phyloP scores from a whole-genome alignment of 2,329 filamentous ascomycete genomes.

The Aurifilum marmelostoma region DNA sequence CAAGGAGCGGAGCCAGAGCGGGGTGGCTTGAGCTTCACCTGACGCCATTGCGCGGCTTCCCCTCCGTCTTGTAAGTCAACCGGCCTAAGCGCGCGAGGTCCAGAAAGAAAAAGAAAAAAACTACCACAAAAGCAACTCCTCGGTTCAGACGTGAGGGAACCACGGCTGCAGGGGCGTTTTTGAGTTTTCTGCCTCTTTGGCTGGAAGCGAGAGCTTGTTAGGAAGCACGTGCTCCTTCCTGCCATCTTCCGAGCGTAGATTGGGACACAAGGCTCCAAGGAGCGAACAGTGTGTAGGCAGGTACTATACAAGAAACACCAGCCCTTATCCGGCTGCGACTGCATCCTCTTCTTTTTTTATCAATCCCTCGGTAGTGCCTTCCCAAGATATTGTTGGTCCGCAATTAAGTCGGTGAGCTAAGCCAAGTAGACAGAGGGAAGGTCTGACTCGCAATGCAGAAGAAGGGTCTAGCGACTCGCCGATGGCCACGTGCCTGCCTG shows the following conservation, averaged over 20 bases:
- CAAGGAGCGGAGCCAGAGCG: background rate
- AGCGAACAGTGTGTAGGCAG: background rate
- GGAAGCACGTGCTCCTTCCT: background rate
- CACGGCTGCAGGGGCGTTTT: background rate
- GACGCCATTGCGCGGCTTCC: background rate
- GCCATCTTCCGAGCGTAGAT: background rate
- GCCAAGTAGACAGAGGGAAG: background rate
- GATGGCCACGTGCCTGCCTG: background rate
- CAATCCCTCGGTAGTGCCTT: background rate
- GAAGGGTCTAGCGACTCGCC: background rate
- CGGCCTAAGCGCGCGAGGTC: background rate
- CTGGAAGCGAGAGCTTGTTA: background rate
- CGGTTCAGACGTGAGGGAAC: background rate
- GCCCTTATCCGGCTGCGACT: background rate
- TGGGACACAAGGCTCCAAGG: background rate
- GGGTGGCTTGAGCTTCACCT: background rate
- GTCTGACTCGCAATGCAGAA: conserved; percentile 2
- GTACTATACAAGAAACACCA: background rate
- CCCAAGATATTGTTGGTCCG: background rate
- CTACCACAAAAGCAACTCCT: background rate
- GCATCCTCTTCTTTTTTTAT: background rate
- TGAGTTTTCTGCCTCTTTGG: background rate
- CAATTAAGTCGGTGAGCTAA: background rate
- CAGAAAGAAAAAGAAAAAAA: background rate
- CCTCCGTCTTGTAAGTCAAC: background rate